Evolutionary conservation across 2,329 filamentous ascomycete genomes (phyloP), one percentile per base, ranked within the genome.

Genomic region (Paracamarosporium sp.): DNA sequence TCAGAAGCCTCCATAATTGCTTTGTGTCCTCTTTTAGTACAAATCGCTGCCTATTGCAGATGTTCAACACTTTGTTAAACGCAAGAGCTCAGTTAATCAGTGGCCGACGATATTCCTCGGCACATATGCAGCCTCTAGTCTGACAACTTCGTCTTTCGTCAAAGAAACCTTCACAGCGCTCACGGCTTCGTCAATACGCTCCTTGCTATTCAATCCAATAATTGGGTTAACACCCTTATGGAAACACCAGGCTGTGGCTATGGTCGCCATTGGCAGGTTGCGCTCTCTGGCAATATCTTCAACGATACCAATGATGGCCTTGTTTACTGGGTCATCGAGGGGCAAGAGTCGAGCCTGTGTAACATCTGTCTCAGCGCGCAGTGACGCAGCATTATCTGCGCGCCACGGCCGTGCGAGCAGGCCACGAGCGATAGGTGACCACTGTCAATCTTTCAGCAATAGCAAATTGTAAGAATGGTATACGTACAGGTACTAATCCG

Each of bases 381-480:
- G 70, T 1, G 76, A 75, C 17, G 73, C 71, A 4, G 8, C 33
- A 2, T 22, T 47, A 48, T 78, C 76, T 22, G 74, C 69, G 52
- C 61, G 63, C 74, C 77, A 83, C 1, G 81, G 81, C 1, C 80
- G 76, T 1, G 81, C 71, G 30, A 84, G 77, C 8, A 76, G 77
- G n/a, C 81, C 81, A 4, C 80, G 76, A 1, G 72, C 73, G 40
- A 76, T 67, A 15, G 75, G 75, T 0, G 68, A 73, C 75, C 73
- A 78, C 50, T 53, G 15, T 31, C 20, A 20, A 11, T 40, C n/a
- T 52, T 5, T 41, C 15, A 41, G 24, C 13, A 24, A 12, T 20
- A 9, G 11, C 13, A 43, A 7, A 24, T 2, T 27, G n/a, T n/a
- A 25, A n/a, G 4, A 27, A 15, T 5, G 12, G 30, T 5, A 7